phyloP scores from a whole-genome alignment of 352 stramenopile species.

The Phytophthora sansomeana region DNA sequence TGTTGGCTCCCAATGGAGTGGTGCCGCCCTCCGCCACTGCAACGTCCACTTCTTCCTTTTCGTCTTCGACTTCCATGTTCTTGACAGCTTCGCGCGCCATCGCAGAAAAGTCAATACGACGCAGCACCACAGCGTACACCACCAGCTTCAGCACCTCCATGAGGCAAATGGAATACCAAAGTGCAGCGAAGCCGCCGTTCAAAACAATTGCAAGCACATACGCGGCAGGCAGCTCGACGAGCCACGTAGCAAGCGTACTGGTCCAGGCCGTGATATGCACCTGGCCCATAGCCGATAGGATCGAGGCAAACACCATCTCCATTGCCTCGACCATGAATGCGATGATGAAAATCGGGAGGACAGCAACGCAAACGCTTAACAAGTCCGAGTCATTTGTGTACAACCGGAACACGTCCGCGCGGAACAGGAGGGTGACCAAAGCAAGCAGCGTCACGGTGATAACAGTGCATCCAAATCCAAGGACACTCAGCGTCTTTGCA shows the following conservation, averaged over 20 bases:
- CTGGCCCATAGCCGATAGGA: conserved; percentile 36
- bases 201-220: conserved; percentile 35
- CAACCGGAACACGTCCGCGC: conserved; percentile 34
- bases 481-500: conserved; percentile 33
- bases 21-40: conserved; percentile 32
- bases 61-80: conserved; percentile 40
- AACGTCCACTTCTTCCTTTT: conserved; percentile 32
- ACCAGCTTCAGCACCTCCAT: conserved; percentile 42
- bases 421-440: conserved; percentile 28
- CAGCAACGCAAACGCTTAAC: conserved; percentile 27
- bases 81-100: conserved; percentile 38
- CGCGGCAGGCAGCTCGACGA: conserved; percentile 31
- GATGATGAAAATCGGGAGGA: conserved; percentile 37
- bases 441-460: conserved; percentile 34
- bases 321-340: conserved; percentile 40
- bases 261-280: conserved; percentile 39
- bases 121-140: conserved; percentile 33
- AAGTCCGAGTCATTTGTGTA: conserved; percentile 39
- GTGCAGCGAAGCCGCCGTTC: conserved; percentile 28
- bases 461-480: conserved; percentile 35
- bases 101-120: conserved; percentile 28
- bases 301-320: conserved; percentile 43
- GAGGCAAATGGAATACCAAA: conserved; percentile 44
- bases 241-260: conserved; percentile 34
- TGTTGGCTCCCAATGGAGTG: conserved; percentile 34